Percentiles rank a stretch among this genome's conserved stretches.
Conservation (phyloP, 805 yeast species). For the Candida piceae region DNA sequence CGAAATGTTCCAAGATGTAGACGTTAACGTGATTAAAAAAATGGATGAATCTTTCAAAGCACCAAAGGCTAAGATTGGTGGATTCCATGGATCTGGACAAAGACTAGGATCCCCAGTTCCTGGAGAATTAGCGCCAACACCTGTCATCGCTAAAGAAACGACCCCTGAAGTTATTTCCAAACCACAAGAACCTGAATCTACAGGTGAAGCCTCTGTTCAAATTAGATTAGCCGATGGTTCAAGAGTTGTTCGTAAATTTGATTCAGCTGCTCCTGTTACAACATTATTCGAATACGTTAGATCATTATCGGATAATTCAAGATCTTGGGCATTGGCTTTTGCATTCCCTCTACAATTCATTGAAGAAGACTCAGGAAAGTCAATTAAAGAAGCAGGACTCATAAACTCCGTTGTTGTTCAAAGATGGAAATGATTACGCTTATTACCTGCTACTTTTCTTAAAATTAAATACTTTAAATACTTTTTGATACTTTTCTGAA, state of each 20-base stretch:
- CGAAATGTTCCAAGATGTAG: constrained; percentile 87
- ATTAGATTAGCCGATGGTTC: constrained; percentile 81
- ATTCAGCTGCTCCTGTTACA: constrained; percentile 59
- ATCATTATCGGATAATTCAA: constrained; percentile 32
- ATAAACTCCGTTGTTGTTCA: constrained; percentile 86
- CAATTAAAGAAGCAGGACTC: constrained; percentile 71
- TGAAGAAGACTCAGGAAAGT: constrained; percentile 47
- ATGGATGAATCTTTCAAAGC: constrained; percentile 72
- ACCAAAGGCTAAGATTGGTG: constrained; percentile 43
- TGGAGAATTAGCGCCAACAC: constrained; percentile 41
- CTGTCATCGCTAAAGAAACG: constrained; percentile 18
- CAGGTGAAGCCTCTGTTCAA: constrained; percentile 69
- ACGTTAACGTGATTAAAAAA: constrained; percentile 77
- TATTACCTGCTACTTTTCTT: too few species aligned
- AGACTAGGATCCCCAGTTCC: constrained; percentile 89
- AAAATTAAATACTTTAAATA: too few species aligned
- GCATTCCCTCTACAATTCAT: constrained; percentile 80
- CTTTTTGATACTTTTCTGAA: too few species aligned
- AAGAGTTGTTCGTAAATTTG: constrained; percentile 58
- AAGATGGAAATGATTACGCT: constrained; percentile 52
- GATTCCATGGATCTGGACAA: constrained; percentile 75
- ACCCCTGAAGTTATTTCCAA: constrained; percentile 1
- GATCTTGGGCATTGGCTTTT: constrained; percentile 63
- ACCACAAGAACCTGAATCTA: constrained; percentile 15
- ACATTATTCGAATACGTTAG: constrained; percentile 66